Evolutionary conservation across 345 rosid genomes (phyloP).

Genomic region (Rubroshorea leprosula): DNA sequence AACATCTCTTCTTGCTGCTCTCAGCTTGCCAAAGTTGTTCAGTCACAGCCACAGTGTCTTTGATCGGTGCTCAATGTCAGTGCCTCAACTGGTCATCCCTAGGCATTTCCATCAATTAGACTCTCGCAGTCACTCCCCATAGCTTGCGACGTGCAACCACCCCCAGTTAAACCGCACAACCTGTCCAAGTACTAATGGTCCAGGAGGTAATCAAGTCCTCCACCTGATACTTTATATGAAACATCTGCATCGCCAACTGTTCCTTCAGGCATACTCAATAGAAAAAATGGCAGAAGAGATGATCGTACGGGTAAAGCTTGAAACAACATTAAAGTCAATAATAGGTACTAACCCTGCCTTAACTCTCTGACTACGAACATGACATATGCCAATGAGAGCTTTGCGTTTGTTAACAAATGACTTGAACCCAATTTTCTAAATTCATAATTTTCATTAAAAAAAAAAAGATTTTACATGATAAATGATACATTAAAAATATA

Average conservation of each 20-base stretch:
- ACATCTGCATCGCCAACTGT: constrained; percentile 1
- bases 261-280: constrained; percentile 8
- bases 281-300: not conserved
- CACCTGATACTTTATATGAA: constrained; percentile 24
- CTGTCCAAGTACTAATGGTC: constrained; percentile 23
- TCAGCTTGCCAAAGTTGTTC: constrained; percentile 35
- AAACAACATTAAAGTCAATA: too few species aligned
- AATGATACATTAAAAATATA: too few species aligned
- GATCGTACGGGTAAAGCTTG: too few species aligned
- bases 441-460: too few species aligned
- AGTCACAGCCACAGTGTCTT: constrained; percentile 46
- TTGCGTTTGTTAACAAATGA: too few species aligned
- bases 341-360: too few species aligned
- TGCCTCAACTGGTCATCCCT: constrained; percentile 5
- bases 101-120: constrained; percentile 19
- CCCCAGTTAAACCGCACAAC: constrained; percentile 17
- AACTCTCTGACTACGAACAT: too few species aligned
- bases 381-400: too few species aligned
- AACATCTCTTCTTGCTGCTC: constrained; percentile 52
- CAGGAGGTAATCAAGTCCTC: constrained; percentile 17
- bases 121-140: constrained; percentile 22
- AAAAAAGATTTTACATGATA: too few species aligned
- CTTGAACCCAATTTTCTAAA: too few species aligned
- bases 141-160: constrained; percentile 27
- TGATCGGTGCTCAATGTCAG: constrained; percentile 32